These are phyloP conservation scores for Nidula niveotomentosa DNA, from an alignment of 1,284 basidiomycete species.

Conservation along the genomic window DNA sequence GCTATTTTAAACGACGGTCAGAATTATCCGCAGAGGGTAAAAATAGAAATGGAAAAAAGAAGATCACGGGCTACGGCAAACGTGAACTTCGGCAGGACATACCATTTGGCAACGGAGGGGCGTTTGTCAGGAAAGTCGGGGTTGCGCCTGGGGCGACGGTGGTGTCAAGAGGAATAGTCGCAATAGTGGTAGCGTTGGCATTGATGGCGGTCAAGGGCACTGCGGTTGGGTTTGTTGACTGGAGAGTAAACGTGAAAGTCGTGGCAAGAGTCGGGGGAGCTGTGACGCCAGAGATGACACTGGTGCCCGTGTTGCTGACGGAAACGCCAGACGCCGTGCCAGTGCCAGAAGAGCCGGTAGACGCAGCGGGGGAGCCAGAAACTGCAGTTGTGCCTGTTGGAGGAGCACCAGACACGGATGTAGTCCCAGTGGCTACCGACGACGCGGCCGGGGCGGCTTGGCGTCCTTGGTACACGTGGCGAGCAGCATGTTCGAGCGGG, in stretches of 20 bases:
- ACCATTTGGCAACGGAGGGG: slow-evolving; percentile 53
- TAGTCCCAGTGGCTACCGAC: slow-evolving; percentile 5
- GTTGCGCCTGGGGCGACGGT: slow-evolving; percentile 40
- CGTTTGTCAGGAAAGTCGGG: slow-evolving; percentile 43
- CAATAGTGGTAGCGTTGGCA: slow-evolving; percentile 32
- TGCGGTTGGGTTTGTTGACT: slow-evolving; percentile 60
- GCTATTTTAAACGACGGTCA: slow-evolving; percentile 26
- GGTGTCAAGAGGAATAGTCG: slow-evolving; percentile 35
- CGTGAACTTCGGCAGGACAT: slow-evolving; percentile 9
- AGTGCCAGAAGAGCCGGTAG: slow-evolving; percentile 1
- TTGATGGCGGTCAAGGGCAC: slow-evolving; percentile 49
- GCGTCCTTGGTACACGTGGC: slow-evolving; percentile 17
- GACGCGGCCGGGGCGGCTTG: slow-evolving; percentile 15
- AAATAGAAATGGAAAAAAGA: slow-evolving; percentile 2
- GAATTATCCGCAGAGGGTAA: background rate
- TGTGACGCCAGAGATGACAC: slow-evolving; percentile 4
- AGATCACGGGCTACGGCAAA: slow-evolving; percentile 1
- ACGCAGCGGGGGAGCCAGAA: slow-evolving; percentile 3
- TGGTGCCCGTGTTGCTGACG: no score
- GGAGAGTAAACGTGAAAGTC: slow-evolving; percentile 38
- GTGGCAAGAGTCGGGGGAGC: slow-evolving; percentile 13
- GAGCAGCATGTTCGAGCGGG: slow-evolving; percentile 8
- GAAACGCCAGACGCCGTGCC: no score
- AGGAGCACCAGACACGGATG: slow-evolving; percentile 2
- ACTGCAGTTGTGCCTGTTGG: slow-evolving; percentile 7